Evolutionary conservation across 2,329 filamentous ascomycete genomes (phyloP).

Genomic region (Lachnellula willkommii): DNA sequence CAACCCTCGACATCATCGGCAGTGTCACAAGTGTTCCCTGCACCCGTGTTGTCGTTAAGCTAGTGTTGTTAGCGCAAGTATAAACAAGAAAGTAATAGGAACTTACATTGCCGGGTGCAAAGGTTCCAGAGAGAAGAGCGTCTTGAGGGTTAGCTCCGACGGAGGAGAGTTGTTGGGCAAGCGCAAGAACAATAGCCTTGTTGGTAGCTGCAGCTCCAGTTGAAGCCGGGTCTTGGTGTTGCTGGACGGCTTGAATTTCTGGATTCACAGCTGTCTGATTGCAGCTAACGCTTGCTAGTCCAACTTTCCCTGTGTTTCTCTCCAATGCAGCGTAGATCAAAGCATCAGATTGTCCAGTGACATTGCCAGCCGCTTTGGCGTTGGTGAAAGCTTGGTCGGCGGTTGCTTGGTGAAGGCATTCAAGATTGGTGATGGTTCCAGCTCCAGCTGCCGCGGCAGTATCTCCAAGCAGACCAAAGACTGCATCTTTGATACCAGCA

Average conservation of each 20-base stretch:
- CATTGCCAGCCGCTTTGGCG: constrained; percentile 49
- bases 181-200: constrained; percentile 54
- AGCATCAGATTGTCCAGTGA: constrained; percentile 47
- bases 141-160: constrained; percentile 58
- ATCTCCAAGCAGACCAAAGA: constrained; percentile 50
- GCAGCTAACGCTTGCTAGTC: constrained; percentile 53
- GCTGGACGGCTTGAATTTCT: constrained; percentile 57
- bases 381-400: constrained; percentile 59
- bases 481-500: constrained; percentile 41
- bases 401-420: constrained; percentile 54
- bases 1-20: constrained; percentile 45
- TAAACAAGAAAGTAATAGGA: constrained; percentile 18
- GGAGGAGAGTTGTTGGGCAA: constrained; percentile 54
- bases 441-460: constrained; percentile 44
- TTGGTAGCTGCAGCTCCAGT: constrained; percentile 50
- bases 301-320: constrained; percentile 56
- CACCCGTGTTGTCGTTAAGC: constrained; percentile 38
- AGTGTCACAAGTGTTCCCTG: constrained; percentile 47
- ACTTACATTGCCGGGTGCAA: constrained; percentile 52
- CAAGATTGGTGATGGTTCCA: constrained; percentile 45
- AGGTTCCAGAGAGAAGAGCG: constrained; percentile 57
- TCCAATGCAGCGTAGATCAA: constrained; percentile 51
- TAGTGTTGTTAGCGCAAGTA: constrained; percentile 16
- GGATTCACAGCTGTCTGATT: constrained; percentile 55
- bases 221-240: constrained; percentile 65